Evolutionary conservation across 345 rosid species (phyloP), one percentile per base, ranked within the genome.

Genomic region (Limnanthes douglasii): DNA sequence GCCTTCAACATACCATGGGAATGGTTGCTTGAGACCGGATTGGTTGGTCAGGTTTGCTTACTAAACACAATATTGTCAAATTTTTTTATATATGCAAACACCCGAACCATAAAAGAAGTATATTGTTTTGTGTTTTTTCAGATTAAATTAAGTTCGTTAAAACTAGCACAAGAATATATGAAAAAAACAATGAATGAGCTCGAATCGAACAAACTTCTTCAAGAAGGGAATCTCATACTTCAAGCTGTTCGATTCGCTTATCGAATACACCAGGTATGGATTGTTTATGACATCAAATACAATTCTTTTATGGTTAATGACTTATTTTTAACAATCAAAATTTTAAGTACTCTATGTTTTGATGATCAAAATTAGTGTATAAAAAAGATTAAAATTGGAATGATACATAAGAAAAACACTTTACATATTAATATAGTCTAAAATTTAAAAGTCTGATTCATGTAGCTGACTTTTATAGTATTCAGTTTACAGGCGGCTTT

Each of bases 21-120:
- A 36, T 90, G 98, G 95, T 70, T 90, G 86, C 62, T 73, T 16
- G 72, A 79, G 24, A 41, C 82, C 1, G 95, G 92, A 18, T 37
- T 84, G 43, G 55, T 77, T 20, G 86, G 98, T 46, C 95, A 76
- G 90, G 97, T 83, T n/a, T n/a, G n/a, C n/a, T n/a, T n/a, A n/a
- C n/a, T n/a, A n/a, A n/a, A n/a, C n/a, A n/a, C n/a, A n/a, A n/a
- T n/a, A n/a, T n/a, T n/a, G n/a, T 28, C 20, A 25, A 36, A 21
- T 13, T 13, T 17, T 4, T 15, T 18, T 12, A 23, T 11, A 15
- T 25, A 33, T 17, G 33, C 29, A 37, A 38, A 14, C 12, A 26
- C 11, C 16, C 24, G 21, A 41, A 29, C 11, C 25, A 8, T 32
- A 3, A 23, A 20, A 23, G 9, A 31, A 41, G 32, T 24, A 4